Base-by-base conservation (phyloP, 768 basidiomycete genomes). In the Lyophyllum decastes region DNA sequence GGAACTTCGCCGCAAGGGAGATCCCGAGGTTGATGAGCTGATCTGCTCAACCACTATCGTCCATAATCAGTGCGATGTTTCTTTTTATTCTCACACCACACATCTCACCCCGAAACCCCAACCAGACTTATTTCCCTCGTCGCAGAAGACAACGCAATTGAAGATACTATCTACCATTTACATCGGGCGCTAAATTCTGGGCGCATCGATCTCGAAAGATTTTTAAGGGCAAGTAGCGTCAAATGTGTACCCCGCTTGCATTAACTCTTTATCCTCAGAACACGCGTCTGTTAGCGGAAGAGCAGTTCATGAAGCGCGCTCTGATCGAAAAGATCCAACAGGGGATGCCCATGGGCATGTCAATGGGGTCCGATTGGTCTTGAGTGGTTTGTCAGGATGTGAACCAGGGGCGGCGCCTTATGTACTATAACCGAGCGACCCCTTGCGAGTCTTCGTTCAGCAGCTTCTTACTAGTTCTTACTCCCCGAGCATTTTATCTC, bases 121-220 rank as follows among this genome's bases (percentile, higher is more conserved):
- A 46, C 48, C 54, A 98, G 96, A 74, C 78, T 99, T 22, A 88
- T 98, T 64, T 92, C 98, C 69, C 81, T 98, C 26, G 89, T 98
- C n/a, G 95, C 97, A n/a, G 97, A 99, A 72, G 97, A 98, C 72
- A 95, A 94, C 66, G 94, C 96, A 1, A 95, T 98, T 68, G 96
- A 98, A 74, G 97, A 98, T 71, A 96, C 96, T 46, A 90, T 97
- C 58, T 99, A 98, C 75, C 95, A 98, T 71, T 83, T 99, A 47
- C 94, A 95, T 62, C 84, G 95, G 60, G 96, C 95, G 0, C 78
- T 99, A 61, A 97, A 97, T 68, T 78, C 88, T 52, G 92, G 92
- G 0, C 85, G 94, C 57, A 89, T 98, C 60, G 96, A 98, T 76
- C 82, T 98, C 55, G 96, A 99, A 68, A 83, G 91, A 41, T 98